Evolutionary conservation across 495 filamentous ascomycete genomes (phyloP), one percentile per base, ranked within the genome.

Genomic region (Aspergillus taichungensis): DNA sequence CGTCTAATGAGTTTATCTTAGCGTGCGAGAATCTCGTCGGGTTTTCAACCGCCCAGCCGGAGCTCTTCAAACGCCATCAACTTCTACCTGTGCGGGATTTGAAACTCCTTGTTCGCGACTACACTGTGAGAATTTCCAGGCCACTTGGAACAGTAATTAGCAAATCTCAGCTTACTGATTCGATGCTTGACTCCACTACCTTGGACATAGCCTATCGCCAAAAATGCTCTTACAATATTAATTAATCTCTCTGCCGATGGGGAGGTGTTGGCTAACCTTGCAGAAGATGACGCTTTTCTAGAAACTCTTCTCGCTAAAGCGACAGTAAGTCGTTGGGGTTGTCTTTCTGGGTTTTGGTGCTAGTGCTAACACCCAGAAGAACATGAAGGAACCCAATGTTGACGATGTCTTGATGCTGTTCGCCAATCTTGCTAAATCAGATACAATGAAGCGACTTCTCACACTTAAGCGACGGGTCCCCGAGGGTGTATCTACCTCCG

Each of bases 161-260:
- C 18, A 24, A 4, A 24, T 24, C 18, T 24, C 18, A 4, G 18
- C 18, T 24, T 24, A 24, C 18, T 24, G 18, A 24, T n/a, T 34
- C 40, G 27, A 30, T 40, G 24, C 30, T 34, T 14, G 8, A 28
- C 46, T 33, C 53, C 50, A 18, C 45, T 43, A 8, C 11, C 14
- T 24, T 30, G 30, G 33, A 10, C 13, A 8, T 53, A 94, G 88
- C 77, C 83, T 54, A 95, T 95, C 47, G 85, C 91, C 13, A 87
- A 88, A 54, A 83, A 95, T 75, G 91, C 84, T n/a, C 64, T 97
- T 46, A 92, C 80, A 8, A 95, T 96, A 40, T 75, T 98, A 34
- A 81, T 97, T 61, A 98, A 98, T 62, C 75, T 98, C 32, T 87
- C 89, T 9, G 74, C 76, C 13, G 88, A 95, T 52, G 64, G 61